These are phyloP conservation scores for Tetracladium setigerum DNA, from an alignment of 495 filamentous ascomycete species.

Conservation along the genomic window DNA sequence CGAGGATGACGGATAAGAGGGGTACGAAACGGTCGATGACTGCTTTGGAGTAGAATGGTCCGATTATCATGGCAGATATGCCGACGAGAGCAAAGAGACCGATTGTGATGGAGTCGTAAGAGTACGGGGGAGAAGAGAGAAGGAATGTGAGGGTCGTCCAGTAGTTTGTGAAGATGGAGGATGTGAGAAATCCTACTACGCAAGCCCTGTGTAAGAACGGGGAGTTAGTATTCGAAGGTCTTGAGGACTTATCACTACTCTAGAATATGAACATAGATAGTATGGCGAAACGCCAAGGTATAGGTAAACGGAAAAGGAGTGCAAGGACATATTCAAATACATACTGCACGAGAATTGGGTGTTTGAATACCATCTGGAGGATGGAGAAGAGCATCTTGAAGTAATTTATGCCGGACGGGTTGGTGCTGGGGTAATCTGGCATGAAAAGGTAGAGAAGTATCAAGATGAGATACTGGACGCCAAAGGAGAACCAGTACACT, in stretches of 20 bases:
- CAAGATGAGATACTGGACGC: constrained; percentile 63
- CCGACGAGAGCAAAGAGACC: constrained; percentile 77
- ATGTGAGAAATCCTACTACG: constrained; percentile 47
- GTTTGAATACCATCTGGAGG: constrained; percentile 45
- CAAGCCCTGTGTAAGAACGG: constrained; percentile 24
- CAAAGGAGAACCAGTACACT: constrained; percentile 76
- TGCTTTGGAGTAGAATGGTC: constrained; percentile 59
- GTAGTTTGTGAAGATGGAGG: constrained; percentile 56
- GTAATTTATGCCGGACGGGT: constrained; percentile 57
- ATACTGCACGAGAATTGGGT: constrained; percentile 60
- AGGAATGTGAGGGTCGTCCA: constrained; percentile 86
- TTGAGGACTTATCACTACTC: too few relatives aligned
- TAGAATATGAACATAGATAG: too few relatives aligned
- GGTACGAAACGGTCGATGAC: constrained; percentile 65
- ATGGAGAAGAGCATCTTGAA: constrained; percentile 58
- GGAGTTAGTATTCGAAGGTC: too few relatives aligned
- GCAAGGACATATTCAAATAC: constrained; percentile 9
- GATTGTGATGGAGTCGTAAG: constrained; percentile 57
- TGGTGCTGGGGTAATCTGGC: constrained; percentile 74
- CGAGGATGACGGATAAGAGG: constrained; percentile 58
- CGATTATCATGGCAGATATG: constrained; percentile 55
- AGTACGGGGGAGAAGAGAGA: constrained; percentile 58
- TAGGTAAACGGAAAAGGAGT: too few relatives aligned
- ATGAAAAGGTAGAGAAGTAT: constrained; percentile 61
- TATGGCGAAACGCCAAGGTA: too few relatives aligned